A percentile compares a stretch with the other conserved stretches of the same genome.
phyloP scores from a whole-genome alignment of 2,329 filamentous ascomycete genomes.

The Trichoderma citrinoviride region DNA sequence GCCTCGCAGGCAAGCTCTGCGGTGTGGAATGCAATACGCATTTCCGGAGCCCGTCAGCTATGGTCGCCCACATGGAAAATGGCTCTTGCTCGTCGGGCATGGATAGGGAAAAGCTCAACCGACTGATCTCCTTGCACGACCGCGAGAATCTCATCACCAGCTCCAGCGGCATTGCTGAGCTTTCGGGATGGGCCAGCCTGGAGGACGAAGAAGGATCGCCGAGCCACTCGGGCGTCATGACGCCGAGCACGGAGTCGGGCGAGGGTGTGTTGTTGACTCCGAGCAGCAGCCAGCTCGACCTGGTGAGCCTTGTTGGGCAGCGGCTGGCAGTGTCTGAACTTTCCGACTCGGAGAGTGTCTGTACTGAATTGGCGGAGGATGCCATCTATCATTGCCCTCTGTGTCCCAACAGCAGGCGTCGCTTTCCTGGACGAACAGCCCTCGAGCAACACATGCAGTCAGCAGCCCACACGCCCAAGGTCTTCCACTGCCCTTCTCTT shows the following conservation, averaged over 20 bases:
- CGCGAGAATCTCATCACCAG: constrained; percentile 15
- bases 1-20: constrained; percentile 10
- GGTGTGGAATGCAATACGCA: constrained; percentile 10
- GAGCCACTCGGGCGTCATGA: not conserved
- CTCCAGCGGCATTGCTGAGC: not conserved
- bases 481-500: constrained; percentile 6
- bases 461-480: not conserved
- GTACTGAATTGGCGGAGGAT: not conserved
- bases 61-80: constrained; percentile 24
- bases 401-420: not conserved
- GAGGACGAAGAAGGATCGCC: not conserved
- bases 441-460: not conserved
- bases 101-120: constrained; percentile 12
- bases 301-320: not conserved
- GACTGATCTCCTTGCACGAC: constrained; percentile 18
- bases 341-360: not conserved
- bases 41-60: constrained; percentile 22
- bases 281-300: not conserved
- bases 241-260: not conserved
- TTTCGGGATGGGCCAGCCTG: not conserved
- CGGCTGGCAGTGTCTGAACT: not conserved
- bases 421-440: not conserved
- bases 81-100: constrained; percentile 23
- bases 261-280: not conserved
- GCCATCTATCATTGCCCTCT: not conserved